Base-by-base conservation (phyloP, 2,329 filamentous ascomycete species). In the Epichloe scottii region DNA sequence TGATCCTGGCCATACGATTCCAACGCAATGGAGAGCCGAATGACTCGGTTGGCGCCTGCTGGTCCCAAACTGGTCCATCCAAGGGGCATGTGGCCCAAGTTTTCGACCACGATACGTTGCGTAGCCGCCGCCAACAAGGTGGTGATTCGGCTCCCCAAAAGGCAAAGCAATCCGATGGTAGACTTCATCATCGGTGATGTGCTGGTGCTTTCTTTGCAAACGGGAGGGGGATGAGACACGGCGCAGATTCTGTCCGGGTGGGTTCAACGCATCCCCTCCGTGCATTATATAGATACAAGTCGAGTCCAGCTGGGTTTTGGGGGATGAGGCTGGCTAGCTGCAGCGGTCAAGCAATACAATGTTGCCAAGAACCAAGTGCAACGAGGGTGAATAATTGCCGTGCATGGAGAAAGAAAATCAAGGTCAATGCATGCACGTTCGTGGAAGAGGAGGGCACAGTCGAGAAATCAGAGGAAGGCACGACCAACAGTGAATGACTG, bases 21-120 rank as follows among this genome's bases (percentile, higher is more conserved):
- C 14, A 68, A 56, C 15, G 60, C 60, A 43, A 68, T 63, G 41
- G 63, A 65, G 40, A 68, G 53, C 11, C 62, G 55, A 46, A 65
- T 58, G 30, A 55, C 45, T 4, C 58, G 54, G 14, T 55, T 43
- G 23, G 56, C 30, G 4, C 51, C 46, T 11, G 57, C 56, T 44
- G 55, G 50, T 26, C 54, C 49, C 45, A 53, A 44, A 38, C 56
- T 54, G 7, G 58, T 53, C 62, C 62, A 63, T 43, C 57, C 61
- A 1, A 44, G 37, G 7, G 61, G 58, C 6, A 53, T 42, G 15
- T 56, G 46, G 10, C 54, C 44, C 15, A 61, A 46, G 37, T 51
- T 57, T 44, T 61, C 58, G 3, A 63, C 54, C 17, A 53, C 46
- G 33, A 41, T 38, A 3, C 47, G 50, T 15, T 43, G 14, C 10